Evolutionary conservation across 2,329 filamentous ascomycete genomes (phyloP), one percentile per base, ranked within the genome.

Genomic region (Cladosporium phlei): DNA sequence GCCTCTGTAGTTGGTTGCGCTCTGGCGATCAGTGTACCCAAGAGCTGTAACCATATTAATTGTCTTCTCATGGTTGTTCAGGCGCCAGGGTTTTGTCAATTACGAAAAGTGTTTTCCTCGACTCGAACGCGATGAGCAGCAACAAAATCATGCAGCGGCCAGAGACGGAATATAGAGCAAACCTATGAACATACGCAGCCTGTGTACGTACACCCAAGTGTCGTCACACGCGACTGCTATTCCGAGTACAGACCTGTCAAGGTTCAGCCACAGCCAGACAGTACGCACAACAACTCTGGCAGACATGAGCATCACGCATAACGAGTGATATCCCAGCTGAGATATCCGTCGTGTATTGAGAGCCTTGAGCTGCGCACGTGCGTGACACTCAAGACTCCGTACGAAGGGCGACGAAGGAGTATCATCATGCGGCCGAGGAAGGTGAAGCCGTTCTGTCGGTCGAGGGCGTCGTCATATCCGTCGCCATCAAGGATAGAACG

Each of bases 1-100:
- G 55, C 59, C 38, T 46, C 50, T 4, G 56, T 53, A 4, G 52
- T 33, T 16, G 58, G 56, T 47, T 59, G 55, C 37, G 61, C 52
- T 59, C 51, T 49, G 53, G 61, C 49, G 54, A 59, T 45, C 20
- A 60, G 44, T 24, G 62, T 62, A 38, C 67, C 54, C 11, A 69
- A 50, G 52, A 60, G 58, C n/a, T 61, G 50, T 47, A 64, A 57
- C 61, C 56, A 59, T 16, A 64, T 45, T 32, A 49, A 43, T 48
- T 38, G 44, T 33, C 50, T 47, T 32, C 60, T 44, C 62, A 65
- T 63, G 16, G 30, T 56, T 51, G 28, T 25, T 29, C n/a, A n/a
- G n/a, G n/a, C n/a, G n/a, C n/a, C n/a, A n/a, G n/a, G n/a, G n/a
- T n/a, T n/a, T n/a, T n/a, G n/a, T n/a, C n/a, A n/a, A n/a, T n/a